Evolutionary conservation across 2,329 filamentous ascomycete genomes (phyloP).

Genomic region (Penicillium sp.): DNA sequence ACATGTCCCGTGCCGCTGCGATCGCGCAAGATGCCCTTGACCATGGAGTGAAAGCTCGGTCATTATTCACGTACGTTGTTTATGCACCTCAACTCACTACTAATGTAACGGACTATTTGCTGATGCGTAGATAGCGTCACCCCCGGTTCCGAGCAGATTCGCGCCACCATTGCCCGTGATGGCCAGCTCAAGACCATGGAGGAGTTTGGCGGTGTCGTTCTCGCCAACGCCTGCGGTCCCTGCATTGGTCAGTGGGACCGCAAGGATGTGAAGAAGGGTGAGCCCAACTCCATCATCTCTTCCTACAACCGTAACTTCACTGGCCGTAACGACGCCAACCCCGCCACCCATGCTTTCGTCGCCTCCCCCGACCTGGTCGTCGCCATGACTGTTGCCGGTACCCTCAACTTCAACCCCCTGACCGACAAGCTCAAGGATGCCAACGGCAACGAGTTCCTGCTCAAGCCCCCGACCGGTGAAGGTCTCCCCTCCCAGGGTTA

Average conservation of each 20-base stretch:
- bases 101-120: too few species aligned
- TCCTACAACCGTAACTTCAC: constrained; percentile 99
- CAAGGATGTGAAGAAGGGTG: constrained; percentile 87
- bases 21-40: constrained; percentile 85
- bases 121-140: too few species aligned
- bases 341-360: constrained; percentile 88
- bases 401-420: constrained; percentile 88
- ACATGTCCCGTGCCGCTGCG: constrained; percentile 93
- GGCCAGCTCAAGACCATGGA: constrained; percentile 80
- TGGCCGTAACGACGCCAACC: constrained; percentile 93
- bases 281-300: constrained; percentile 92
- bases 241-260: constrained; percentile 97
- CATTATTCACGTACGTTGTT: constrained; percentile 96
- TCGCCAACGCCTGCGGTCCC: constrained; percentile 91
- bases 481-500: constrained; percentile 78
- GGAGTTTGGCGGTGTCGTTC: constrained; percentile 76
- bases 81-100: too few species aligned
- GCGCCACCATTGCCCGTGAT: constrained; percentile 86
- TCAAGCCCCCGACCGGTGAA: constrained; percentile 71
- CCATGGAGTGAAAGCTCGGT: constrained; percentile 83
- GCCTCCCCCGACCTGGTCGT: constrained; percentile 86
- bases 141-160: constrained; percentile 92
- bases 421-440: constrained; percentile 89
- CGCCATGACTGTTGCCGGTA: constrained; percentile 76
- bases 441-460: constrained; percentile 92